These are phyloP conservation scores for Diplotaxis tenuifolia DNA, from an alignment of 345 rosid species.

Conservation along the genomic window DNA sequence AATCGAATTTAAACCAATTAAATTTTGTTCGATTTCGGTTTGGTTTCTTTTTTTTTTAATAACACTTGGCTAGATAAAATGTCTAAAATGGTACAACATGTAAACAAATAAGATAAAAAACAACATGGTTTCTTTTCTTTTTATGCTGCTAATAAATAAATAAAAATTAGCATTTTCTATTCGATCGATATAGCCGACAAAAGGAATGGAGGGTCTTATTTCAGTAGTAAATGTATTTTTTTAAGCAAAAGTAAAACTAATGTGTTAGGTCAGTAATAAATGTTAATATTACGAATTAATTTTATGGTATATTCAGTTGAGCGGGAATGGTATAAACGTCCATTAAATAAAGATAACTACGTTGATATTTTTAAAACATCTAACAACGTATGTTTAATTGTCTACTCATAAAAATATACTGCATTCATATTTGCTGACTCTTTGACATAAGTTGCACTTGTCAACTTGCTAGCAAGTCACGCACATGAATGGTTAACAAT, in stretches of 20 bases:
- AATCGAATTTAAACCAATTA: not conserved
- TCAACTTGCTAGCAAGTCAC: no score
- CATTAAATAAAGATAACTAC: not conserved
- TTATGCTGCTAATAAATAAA: not conserved
- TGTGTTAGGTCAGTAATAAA: no score
- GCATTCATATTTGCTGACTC: not conserved
- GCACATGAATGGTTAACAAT: not conserved
- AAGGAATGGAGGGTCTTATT: not conserved
- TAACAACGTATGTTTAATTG: not conserved
- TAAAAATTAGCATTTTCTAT: not conserved
- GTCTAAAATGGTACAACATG: no score
- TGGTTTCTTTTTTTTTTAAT: not conserved
- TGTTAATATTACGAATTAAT: not conserved
- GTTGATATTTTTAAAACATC: not conserved
- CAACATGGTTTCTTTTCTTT: no score
- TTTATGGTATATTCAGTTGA: not conserved
- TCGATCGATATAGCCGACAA: not conserved
- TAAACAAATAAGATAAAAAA: no score
- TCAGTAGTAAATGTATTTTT: no score
- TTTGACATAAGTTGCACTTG: not conserved
- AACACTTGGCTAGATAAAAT: no score
- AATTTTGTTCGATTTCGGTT: not conserved
- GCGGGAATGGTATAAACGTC: not conserved
- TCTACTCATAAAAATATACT: no score
- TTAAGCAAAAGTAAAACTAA: no score